Percentiles rank a stretch among this genome's conserved stretches.
These are phyloP conservation scores for Vachellia pachyceras DNA, from an alignment of 306 rosid genomes.

Conservation along the genomic window DNA sequence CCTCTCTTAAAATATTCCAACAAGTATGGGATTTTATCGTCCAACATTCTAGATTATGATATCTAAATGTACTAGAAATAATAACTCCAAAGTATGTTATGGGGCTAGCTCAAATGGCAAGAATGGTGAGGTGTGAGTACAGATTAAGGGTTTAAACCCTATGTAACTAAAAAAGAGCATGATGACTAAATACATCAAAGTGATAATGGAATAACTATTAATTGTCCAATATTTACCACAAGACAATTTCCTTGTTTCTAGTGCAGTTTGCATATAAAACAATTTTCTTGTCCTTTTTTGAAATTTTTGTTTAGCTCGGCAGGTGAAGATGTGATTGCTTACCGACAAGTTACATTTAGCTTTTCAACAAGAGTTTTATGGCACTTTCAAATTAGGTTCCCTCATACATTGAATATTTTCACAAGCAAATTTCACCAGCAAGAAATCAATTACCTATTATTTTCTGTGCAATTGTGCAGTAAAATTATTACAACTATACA, in stretches of 20 bases:
- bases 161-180: no score
- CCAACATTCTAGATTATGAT: neutral
- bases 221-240: neutral
- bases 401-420: conserved; percentile 3
- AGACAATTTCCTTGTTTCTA: conserved; percentile 25
- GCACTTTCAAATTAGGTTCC: conserved; percentile 25
- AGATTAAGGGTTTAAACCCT: neutral
- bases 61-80: neutral
- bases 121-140: neutral
- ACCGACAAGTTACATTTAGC: neutral
- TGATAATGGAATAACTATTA: neutral
- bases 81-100: neutral
- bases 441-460: conserved; percentile 5
- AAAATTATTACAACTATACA: conserved; percentile 11
- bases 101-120: neutral
- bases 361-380: neutral
- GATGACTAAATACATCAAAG: neutral
- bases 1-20: neutral
- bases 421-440: conserved; percentile 22
- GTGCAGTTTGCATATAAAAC: conserved; percentile 7
- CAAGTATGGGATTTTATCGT: neutral
- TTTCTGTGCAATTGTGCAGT: conserved; percentile 17
- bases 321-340: conserved; percentile 16
- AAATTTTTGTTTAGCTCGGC: neutral
- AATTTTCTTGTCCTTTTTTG: conserved; percentile 20